Percentiles rank a stretch among this genome's conserved stretches.
Conservation (phyloP, 306 rosid genomes). For the Rosa chinensis region DNA sequence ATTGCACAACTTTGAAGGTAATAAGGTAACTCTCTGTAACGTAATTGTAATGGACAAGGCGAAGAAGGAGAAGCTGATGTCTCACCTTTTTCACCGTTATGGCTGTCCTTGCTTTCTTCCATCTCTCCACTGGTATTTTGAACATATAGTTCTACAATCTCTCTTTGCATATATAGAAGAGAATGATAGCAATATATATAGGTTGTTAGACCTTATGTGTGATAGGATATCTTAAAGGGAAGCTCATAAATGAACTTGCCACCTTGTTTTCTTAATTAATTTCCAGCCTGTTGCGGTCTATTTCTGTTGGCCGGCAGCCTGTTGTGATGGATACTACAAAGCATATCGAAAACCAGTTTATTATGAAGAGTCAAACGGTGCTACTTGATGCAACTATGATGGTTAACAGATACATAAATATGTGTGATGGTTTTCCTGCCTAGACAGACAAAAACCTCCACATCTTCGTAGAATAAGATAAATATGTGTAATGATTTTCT, state of each 20-base stretch:
- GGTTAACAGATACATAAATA: neutral
- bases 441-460: neutral
- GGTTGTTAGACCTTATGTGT: neutral
- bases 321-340: neutral
- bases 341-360: neutral
- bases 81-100: neutral
- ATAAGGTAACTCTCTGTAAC: conserved; percentile 3
- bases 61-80: conserved; percentile 26
- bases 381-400: conserved; percentile 1
- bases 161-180: neutral
- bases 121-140: neutral
- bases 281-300: neutral
- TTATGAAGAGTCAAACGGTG: neutral
- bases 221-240: neutral
- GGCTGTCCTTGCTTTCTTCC: conserved; percentile 7
- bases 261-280: conserved; percentile 1
- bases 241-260: neutral
- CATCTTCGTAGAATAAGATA: neutral
- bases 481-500: neutral
- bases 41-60: neutral
- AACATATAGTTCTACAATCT: neutral
- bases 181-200: neutral
- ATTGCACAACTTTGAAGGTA: conserved; percentile 7
- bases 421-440: neutral
- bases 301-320: conserved; percentile 2